Percentiles rank a stretch among this genome's conserved stretches.
Conservation (phyloP, 306 rosid genomes). For the Acacia crassicarpa region DNA sequence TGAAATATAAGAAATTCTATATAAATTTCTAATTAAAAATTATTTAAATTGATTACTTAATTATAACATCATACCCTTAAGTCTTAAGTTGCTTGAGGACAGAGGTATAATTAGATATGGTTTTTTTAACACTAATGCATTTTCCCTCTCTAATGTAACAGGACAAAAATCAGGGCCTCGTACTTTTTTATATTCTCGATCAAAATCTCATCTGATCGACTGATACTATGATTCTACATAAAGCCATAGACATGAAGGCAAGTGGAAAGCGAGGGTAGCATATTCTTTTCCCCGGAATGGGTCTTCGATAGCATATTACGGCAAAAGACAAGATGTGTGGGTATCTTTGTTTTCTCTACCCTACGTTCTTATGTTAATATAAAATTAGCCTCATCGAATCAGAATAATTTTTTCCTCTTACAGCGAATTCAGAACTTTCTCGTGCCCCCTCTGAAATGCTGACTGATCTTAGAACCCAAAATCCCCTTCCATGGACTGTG, state of each 20-base stretch:
- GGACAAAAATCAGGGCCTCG: neutral
- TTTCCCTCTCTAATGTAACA: too few species aligned
- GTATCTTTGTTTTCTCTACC: neutral
- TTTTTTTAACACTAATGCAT: too few species aligned
- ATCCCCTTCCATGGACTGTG: constrained; percentile 52
- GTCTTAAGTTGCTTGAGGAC: too few species aligned
- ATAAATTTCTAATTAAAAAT: too few species aligned
- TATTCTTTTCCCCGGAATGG: neutral
- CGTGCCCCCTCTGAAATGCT: constrained; percentile 49
- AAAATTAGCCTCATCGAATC: neutral
- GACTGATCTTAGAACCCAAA: constrained; percentile 32
- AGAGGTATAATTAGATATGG: too few species aligned
- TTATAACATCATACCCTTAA: too few species aligned
- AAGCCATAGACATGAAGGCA: too few species aligned
- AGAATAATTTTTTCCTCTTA: neutral
- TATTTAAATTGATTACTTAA: too few species aligned
- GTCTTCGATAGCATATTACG: neutral
- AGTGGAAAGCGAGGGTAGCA: neutral
- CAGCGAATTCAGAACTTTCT: neutral
- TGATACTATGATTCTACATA: too few species aligned
- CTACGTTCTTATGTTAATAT: neutral
- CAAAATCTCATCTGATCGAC: too few species aligned
- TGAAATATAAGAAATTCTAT: too few species aligned
- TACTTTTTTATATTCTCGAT: too few species aligned
- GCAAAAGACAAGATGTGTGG: neutral